Evolutionary conservation across 495 filamentous ascomycete genomes (phyloP).

Genomic region (Aspergillus egyptiacus): DNA sequence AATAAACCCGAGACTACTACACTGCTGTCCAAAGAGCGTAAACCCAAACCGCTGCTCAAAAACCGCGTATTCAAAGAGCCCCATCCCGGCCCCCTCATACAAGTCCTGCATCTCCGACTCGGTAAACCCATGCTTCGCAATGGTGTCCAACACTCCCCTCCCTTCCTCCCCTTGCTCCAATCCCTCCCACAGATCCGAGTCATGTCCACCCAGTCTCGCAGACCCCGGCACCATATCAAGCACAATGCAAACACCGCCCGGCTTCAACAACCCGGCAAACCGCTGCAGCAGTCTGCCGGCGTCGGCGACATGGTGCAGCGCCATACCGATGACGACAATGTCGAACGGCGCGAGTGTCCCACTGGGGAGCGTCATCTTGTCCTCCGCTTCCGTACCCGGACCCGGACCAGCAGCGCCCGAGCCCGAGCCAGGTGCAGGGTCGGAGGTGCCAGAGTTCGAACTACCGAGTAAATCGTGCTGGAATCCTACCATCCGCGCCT

Average conservation of each 20-base stretch:
- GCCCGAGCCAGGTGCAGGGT: no score
- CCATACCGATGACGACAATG: neutral
- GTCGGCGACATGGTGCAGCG: neutral
- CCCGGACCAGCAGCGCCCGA: no score
- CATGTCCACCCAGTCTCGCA: neutral
- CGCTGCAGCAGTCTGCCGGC: neutral
- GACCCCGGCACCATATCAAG: neutral
- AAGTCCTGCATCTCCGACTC: neutral
- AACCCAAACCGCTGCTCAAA: neutral
- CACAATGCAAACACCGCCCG: neutral
- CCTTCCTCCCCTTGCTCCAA: neutral
- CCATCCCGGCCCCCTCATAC: constrained; percentile 4
- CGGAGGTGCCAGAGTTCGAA: neutral
- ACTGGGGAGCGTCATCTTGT: no score
- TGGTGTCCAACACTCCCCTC: neutral
- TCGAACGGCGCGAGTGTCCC: neutral
- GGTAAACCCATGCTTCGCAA: neutral
- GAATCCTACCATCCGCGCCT: neutral
- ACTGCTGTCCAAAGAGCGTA: neutral
- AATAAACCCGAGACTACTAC: neutral
- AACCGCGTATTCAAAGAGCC: neutral
- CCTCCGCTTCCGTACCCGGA: no score
- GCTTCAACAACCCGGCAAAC: neutral
- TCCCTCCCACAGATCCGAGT: neutral
- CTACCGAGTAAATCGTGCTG: neutral